Evolutionary conservation across 768 basidiomycete genomes (phyloP).

Genomic region (Suillus lakei): DNA sequence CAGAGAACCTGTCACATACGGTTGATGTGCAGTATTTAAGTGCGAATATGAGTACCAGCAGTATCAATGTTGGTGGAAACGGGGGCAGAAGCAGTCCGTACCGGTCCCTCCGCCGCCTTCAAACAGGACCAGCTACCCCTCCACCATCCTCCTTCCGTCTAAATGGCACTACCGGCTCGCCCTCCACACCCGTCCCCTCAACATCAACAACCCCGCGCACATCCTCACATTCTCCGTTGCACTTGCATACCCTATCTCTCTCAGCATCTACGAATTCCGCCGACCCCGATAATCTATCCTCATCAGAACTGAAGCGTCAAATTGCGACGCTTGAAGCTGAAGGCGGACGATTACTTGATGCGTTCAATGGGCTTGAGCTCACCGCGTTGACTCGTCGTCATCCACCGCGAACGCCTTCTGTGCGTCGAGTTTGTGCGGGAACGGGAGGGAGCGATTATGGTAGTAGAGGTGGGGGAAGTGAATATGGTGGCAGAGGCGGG

Average conservation of each 20-base stretch:
- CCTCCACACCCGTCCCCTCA: slow-evolving; percentile 36
- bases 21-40: slow-evolving; percentile 32
- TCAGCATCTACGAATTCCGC: slow-evolving; percentile 40
- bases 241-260: slow-evolving; percentile 40
- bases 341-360: slow-evolving; percentile 71
- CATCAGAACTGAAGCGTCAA: slow-evolving; percentile 69
- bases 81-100: slow-evolving; percentile 42
- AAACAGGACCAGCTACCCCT: slow-evolving; percentile 24
- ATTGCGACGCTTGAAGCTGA: slow-evolving; percentile 75
- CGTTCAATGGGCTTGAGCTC: slow-evolving; percentile 80
- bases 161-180: slow-evolving; percentile 40
- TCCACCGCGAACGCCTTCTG: slow-evolving; percentile 35
- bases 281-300: slow-evolving; percentile 61
- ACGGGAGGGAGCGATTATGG: slow-evolving; percentile 31
- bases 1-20: slow-evolving; percentile 45
- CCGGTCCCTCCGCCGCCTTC: slow-evolving; percentile 49
- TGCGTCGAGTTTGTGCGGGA: slow-evolving; percentile 25
- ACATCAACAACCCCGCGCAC: slow-evolving; percentile 33
- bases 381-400: slow-evolving; percentile 57
- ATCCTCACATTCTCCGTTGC: slow-evolving; percentile 35
- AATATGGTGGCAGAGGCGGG: slow-evolving; percentile 26
- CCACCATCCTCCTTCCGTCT: slow-evolving; percentile 63
- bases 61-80: neutral
- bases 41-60: neutral
- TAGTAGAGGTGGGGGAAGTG: slow-evolving; percentile 15